Base-by-base conservation (phyloP, 768 basidiomycete genomes). In the Kwoniella botswanensis region DNA sequence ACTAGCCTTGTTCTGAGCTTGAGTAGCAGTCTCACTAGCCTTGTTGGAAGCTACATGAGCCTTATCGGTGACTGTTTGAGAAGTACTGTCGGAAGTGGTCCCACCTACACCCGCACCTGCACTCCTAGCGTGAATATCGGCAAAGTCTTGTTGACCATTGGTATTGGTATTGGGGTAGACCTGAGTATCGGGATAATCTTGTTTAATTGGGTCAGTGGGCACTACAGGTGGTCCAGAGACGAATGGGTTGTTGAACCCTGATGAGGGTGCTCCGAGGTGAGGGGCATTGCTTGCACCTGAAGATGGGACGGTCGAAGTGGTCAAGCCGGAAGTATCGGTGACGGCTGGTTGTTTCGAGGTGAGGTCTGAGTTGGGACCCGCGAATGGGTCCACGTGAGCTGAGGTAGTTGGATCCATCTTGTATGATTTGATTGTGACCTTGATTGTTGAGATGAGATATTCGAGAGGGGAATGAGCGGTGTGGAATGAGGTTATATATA, bases 341-440 rank as follows among this genome's bases (percentile, higher is more conserved):
- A 68, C 50, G n/a, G 44, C n/a, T 22, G 67, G 67, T 52, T 54
- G 59, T 57, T 56, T 68, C 26, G 59, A 58, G 9, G 67, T 61
- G 29, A 68, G 50, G 53, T 67, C 67, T n/a, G 61, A 58, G 15
- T 15, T 46, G 55, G 65, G 59, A 41, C 65, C 46, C 5, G 44
- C 65, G 24, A 57, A 24, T 9, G 65, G 60, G 67, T 68, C 67
- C 9, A 44, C n/a, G 67, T 68, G 60, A 44, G 67, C 67, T 35
- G 35, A 63, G 22, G 67, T 68, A 22, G 67, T 68, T 24, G 67
- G 61, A 41, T 68, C 67, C 67, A 68, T 68, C 18, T 22, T 68
- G 41, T 41, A 15, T 60, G 7, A 12, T 42, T 17, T 7, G 18
- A 10, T 61, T 61, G 26, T 18, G 26, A n/a, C 7, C 17, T 58